phyloP scores from a whole-genome alignment of 75 land plant genomes.

The Sequoia sempervirens region DNA sequence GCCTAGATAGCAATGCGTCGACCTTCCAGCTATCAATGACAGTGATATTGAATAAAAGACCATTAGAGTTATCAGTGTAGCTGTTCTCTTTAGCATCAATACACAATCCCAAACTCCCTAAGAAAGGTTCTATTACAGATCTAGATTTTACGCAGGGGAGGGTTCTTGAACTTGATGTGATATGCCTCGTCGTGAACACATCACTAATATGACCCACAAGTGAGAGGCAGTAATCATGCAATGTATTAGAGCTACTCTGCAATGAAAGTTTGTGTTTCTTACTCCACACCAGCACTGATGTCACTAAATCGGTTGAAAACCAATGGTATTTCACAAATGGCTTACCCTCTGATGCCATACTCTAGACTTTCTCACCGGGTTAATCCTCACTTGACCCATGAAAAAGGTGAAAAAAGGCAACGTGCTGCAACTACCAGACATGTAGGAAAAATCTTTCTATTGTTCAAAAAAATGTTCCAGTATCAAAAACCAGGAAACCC shows the following conservation, averaged over 20 bases:
- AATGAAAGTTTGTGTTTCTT: background rate
- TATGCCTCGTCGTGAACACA: background rate
- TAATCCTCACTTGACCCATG: conserved; percentile 3
- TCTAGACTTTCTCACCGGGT: background rate
- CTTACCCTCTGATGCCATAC: conserved; percentile 6
- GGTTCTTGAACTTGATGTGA: background rate
- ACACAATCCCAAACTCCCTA: background rate
- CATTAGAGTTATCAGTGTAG: conserved; percentile 4
- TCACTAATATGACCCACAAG: background rate
- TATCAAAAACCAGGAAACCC: background rate
- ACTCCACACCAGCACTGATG: background rate
- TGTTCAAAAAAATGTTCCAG: conserved; percentile 2
- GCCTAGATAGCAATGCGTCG: background rate
- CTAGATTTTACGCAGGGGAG: background rate
- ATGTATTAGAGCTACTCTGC: background rate
- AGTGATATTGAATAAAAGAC: background rate
- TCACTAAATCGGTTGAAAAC: background rate
- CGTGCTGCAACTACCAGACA: conserved; percentile 7
- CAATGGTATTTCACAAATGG: conserved; percentile 1
- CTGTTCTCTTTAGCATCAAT: background rate
- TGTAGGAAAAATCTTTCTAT: background rate
- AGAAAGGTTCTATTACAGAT: background rate
- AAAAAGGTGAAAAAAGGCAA: background rate
- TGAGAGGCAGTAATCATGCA: conserved; percentile 8
- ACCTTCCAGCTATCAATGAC: background rate